A percentile compares a stretch with the other conserved stretches of the same genome.
Evolutionary conservation across 192 early-diverging fungal genomes (phyloP).

Genomic region (Martensiomyces pterosporus): DNA sequence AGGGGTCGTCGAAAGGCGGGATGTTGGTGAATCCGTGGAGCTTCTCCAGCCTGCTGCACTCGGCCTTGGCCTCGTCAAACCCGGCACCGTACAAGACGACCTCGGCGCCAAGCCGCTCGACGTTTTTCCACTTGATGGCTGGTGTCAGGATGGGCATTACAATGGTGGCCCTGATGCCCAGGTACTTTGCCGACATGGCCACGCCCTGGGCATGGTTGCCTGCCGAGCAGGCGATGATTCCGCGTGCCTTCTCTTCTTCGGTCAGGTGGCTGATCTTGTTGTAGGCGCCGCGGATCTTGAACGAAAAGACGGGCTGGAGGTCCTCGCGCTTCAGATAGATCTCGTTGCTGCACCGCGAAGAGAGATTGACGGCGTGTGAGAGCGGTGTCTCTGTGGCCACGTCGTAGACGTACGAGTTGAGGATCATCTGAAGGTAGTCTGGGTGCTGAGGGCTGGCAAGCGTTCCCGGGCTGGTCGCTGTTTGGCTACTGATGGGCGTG

Average conservation of each 20-base stretch:
- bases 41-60: constrained; percentile 69
- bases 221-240: constrained; percentile 96
- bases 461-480: not conserved
- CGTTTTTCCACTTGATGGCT: constrained; percentile 88
- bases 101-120: constrained; percentile 81
- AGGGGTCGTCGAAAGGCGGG: constrained; percentile 96
- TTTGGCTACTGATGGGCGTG: not conserved
- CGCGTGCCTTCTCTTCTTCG: constrained; percentile 68
- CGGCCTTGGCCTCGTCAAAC: constrained; percentile 91
- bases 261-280: constrained; percentile 85
- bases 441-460: constrained; percentile 32
- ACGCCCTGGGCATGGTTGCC: constrained; percentile 99
- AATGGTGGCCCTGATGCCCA: constrained; percentile 92
- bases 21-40: constrained; percentile 82
- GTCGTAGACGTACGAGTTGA: constrained; percentile 93
- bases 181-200: constrained; percentile 83
- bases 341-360: constrained; percentile 59
- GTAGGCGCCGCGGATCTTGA: constrained; percentile 98
- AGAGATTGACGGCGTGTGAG: constrained; percentile 77
- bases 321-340: constrained; percentile 95
- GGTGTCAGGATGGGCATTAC: constrained; percentile 89
- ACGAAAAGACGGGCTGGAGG: constrained; percentile 94
- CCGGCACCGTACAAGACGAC: constrained; percentile 88
- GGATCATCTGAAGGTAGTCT: constrained; percentile 91
- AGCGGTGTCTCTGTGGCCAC: constrained; percentile 90